Base-by-base conservation (phyloP, 106 monocot species). In the Acanthochlamys bracteata region DNA sequence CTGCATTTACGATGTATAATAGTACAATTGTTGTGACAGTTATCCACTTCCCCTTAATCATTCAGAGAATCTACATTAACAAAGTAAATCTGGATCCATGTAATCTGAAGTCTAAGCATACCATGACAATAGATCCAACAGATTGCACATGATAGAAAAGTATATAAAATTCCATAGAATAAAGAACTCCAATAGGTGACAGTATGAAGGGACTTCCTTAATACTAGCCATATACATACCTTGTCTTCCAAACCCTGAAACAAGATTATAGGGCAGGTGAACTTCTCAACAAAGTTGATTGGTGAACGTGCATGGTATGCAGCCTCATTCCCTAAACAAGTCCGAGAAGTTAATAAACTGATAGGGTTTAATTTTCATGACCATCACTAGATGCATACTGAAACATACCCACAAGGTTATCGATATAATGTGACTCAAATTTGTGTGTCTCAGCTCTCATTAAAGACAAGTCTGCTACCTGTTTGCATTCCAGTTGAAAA, bases 171-270 rank as follows among this genome's bases (percentile, higher is more conserved):
- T n/a, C n/a, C n/a, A n/a, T n/a, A n/a, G n/a, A n/a, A n/a, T n/a
- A n/a, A n/a, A n/a, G n/a, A n/a, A n/a, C n/a, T n/a, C n/a, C n/a
- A n/a, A n/a, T n/a, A n/a, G n/a, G n/a, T n/a, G n/a, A n/a, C n/a
- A n/a, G n/a, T n/a, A n/a, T n/a, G n/a, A n/a, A n/a, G n/a, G n/a
- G n/a, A n/a, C n/a, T n/a, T n/a, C 43, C 13, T 13, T 43, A 43
- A 43, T 8, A 43, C 13, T 13, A 43, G 43, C 13, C 10, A 43
- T 8, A 13, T 13, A 13, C 43, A 43, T 80, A 96, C 90, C 88
- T 96, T 96, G 69, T 96, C 95, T 39, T 90, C 95, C 43, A 96
- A 71, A 40, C 90, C 95, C 85, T 96, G 95, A 64, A 96, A 91
- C 52, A 96, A 71, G 66, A 96, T 96, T 25, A 96, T 90, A 23